Evolutionary conservation across 192 early-diverging fungal genomes (phyloP).

Genomic region (Gamsiella multidivaricata): DNA sequence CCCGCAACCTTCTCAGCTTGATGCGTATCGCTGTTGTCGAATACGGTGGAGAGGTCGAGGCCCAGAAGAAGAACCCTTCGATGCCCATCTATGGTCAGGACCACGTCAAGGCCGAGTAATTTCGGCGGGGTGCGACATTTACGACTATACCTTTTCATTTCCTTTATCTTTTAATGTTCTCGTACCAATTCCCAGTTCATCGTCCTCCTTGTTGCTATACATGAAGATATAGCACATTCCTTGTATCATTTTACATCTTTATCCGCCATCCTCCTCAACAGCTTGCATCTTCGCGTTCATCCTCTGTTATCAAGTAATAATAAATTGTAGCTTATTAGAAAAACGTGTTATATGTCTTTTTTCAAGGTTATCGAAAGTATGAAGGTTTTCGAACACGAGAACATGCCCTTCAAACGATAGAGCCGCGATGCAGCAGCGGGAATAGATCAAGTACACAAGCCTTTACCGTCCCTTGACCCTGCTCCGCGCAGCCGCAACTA

Average conservation of each 20-base stretch:
- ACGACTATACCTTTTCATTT: background rate
- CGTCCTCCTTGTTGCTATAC: conserved; percentile 21
- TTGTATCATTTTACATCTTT: conserved; percentile 12
- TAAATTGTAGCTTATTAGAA: too few species aligned
- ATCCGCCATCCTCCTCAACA: conserved; percentile 1
- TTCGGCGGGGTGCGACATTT: too few species aligned
- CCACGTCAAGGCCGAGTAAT: conserved; percentile 45
- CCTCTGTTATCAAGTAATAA: too few species aligned
- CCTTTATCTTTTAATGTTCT: background rate
- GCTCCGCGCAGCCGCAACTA: too few species aligned
- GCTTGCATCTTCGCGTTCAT: conserved; percentile 6
- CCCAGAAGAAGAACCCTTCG: conserved; percentile 55
- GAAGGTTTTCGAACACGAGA: too few species aligned
- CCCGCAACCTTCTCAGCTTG: conserved; percentile 86
- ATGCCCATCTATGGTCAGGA: conserved; percentile 41
- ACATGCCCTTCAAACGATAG: too few species aligned
- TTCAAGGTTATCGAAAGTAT: too few species aligned
- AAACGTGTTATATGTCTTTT: too few species aligned
- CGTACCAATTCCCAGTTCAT: background rate
- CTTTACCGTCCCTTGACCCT: too few species aligned
- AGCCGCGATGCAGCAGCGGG: too few species aligned
- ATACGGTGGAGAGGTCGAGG: conserved; percentile 63
- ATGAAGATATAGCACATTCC: conserved; percentile 20
- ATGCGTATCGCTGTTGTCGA: conserved; percentile 77
- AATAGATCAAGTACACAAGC: too few species aligned